phyloP scores from a whole-genome alignment of 31 red algal species.

The Odonthalia washingtoniensis region DNA sequence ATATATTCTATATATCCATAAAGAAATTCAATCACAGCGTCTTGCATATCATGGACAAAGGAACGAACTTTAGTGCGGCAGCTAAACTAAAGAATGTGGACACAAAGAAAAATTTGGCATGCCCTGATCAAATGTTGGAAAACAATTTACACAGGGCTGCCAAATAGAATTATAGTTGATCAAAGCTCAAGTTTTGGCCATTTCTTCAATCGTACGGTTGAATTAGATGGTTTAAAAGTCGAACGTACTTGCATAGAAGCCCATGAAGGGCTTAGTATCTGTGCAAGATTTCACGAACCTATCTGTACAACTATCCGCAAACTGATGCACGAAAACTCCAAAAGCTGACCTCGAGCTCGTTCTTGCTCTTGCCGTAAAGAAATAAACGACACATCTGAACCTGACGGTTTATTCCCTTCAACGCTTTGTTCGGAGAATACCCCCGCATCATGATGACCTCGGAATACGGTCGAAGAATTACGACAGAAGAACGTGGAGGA shows the following conservation, averaged over 20 bases:
- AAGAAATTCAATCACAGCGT: neutral
- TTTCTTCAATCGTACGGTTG: neutral
- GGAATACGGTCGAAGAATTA: neutral
- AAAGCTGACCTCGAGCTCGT: neutral
- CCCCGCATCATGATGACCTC: neutral
- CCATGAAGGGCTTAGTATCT: conserved; percentile 14
- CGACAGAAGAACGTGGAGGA: too few species aligned
- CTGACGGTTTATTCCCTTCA: conserved; percentile 42
- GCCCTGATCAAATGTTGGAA: conserved; percentile 1
- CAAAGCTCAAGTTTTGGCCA: conserved; percentile 38
- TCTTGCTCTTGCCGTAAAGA: conserved; percentile 29
- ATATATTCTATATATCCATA: conserved; percentile 49
- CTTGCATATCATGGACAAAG: conserved; percentile 43
- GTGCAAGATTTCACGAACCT: conserved; percentile 47
- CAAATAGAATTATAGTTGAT: conserved; percentile 28
- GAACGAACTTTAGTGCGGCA: conserved; percentile 27
- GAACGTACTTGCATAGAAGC: conserved; percentile 35
- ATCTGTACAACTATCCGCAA: too few species aligned
- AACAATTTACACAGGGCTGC: conserved; percentile 40
- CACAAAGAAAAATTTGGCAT: neutral
- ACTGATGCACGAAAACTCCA: conserved; percentile 30
- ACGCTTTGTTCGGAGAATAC: conserved; percentile 42
- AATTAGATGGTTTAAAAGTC: conserved; percentile 10
- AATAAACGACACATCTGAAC: conserved; percentile 38
- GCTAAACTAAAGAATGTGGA: neutral